These are phyloP conservation scores for Tricholoma flavovirens DNA, from an alignment of 768 basidiomycete species.

Conservation along the genomic window DNA sequence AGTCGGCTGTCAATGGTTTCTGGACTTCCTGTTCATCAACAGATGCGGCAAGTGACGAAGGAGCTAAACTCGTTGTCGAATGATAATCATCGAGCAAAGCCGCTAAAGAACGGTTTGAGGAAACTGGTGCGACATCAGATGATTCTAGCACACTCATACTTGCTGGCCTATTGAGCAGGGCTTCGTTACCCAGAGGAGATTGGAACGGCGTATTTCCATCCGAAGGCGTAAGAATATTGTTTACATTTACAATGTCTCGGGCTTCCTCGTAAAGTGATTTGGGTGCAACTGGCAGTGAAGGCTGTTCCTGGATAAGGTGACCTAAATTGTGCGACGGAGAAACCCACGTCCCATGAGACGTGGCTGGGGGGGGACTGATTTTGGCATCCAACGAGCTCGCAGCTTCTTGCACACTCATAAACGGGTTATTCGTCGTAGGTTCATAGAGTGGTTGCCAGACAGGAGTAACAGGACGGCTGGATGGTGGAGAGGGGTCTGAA, in stretches of 20 bases:
- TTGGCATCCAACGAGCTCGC: neutral
- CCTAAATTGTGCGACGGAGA: neutral
- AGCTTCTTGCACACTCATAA: neutral
- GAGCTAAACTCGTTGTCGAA: constrained; percentile 8
- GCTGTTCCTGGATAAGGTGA: neutral
- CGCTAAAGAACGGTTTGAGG: constrained; percentile 22
- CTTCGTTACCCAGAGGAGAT: constrained; percentile 27
- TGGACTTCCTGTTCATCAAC: neutral
- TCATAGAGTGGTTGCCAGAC: neutral
- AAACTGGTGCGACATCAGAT: neutral
- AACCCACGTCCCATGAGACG: neutral
- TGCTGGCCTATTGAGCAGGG: constrained; percentile 20
- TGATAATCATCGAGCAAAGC: constrained; percentile 26
- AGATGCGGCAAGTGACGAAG: constrained; percentile 3
- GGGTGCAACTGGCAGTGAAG: neutral
- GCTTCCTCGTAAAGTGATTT: neutral
- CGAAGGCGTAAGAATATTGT: neutral
- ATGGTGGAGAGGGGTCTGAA: neutral
- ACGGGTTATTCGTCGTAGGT: neutral
- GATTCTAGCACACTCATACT: constrained; percentile 7
- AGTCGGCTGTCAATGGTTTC: constrained; percentile 41
- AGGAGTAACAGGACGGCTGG: neutral
- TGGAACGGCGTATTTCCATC: constrained; percentile 8
- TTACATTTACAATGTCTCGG: neutral
- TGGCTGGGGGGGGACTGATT: neutral